Evolutionary conservation across 352 stramenopile species (phyloP), one percentile per base, ranked within the genome.

Genomic region (Globisporangium sylvaticum): DNA sequence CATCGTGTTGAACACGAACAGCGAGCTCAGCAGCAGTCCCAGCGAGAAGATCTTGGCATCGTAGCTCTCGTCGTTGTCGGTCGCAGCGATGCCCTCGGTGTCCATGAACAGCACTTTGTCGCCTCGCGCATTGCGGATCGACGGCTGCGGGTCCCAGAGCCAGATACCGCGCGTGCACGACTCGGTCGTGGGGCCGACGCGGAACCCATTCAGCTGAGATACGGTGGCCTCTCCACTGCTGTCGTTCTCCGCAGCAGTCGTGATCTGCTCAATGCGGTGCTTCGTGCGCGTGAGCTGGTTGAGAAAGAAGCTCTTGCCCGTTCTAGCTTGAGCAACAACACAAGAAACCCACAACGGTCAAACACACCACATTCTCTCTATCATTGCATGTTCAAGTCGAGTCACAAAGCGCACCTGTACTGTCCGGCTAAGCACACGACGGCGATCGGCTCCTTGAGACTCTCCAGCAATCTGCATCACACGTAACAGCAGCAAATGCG

Each of bases 1-100:
- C 81, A 96, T 93, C 2, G 85, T 94, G 65, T 96, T 96, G 65
- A 94, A 92, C 29, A 96, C 84, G 55, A 96, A 94, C 0, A 93
- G 73, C 58, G 83, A 92, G 69, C 83, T 92, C 2, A 95, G 74
- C 32, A 95, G 73, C 54, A 95, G 52, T 15, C 84, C 88, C 12
- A 95, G 66, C 31, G 86, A 92, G 52, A 95, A 95, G 55, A 95
- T 94, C 72, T 95, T 92, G 69, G 88, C 86, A 69, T 95, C 88
- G 69, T 94, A 96, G 65, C 79, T 89, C 70, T 94, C 88, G 64
- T 96, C 88, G 62, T 94, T 93, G 54, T 94, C 88, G 0, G 87
- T 93, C 32, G 86, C 88, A 0, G 88, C 86, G 68, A 96, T 91
- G 14, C 88, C 88, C 62, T 96, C 86, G 0, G 88, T 96, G 69